Evolutionary conservation across 352 stramenopile genomes (phyloP), one percentile per base, ranked within the genome.

Genomic region (Phytophthora pluvialis): DNA sequence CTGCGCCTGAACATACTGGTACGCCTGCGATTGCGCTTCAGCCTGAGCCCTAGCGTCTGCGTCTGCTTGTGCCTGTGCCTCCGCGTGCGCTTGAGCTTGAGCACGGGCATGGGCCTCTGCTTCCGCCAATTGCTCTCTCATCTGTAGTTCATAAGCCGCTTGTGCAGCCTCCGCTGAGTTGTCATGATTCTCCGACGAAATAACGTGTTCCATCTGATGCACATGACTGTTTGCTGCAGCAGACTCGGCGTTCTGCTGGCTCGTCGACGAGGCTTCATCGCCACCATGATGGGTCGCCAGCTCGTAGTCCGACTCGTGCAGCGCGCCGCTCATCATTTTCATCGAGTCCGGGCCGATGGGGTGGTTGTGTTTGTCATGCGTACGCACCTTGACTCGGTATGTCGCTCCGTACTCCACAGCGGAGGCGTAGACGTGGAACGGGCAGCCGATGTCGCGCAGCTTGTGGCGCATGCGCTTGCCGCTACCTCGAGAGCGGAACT

Each of bases 341-440:
- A 82, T 74, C 10, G 82, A 77, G 42, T 93, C 79, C 1, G 80
- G 84, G 0, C 85, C 85, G 36, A 93, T 91, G 5, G 71, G 70
- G 47, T 93, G 85, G 65, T 93, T 93, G 74, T 93, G 85, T 60
- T 89, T 78, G 54, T 90, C 82, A 49, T 91, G 77, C 16, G 47
- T 75, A 16, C 85, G 85, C 60, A 93, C 82, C 57, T 87, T 88
- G 21, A 93, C 81, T 43, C 85, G 82, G 47, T 93, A 93, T 16
- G 79, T 80, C 9, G 63, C 60, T 9, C 73, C 82, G 33, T 77
- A 83, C 64, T 93, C 82, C 18, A 91, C 72, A 0, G 81, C 85
- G 0, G 81, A 87, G 8, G 85, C 85, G 69, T 93, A 93, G 12
- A 93, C 68, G 66, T 93, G 85, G 67, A 93, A 93, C 3, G 82